A percentile compares a stretch with the other conserved stretches of the same genome.
Conservation (phyloP, 805 yeast genomes). For the Candida krabiensis region DNA sequence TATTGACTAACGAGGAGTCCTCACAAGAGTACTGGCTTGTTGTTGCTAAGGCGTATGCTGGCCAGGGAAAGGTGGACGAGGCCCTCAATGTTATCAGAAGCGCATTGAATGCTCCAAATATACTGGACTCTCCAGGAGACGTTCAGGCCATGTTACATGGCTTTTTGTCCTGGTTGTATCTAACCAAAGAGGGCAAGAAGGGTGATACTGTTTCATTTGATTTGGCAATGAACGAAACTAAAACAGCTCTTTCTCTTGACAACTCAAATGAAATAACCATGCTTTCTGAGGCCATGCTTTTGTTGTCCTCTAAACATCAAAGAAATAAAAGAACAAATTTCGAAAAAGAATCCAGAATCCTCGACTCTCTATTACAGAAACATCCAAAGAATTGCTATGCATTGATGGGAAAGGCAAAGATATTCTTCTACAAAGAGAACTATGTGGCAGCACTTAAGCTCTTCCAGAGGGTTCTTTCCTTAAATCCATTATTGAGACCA, state of each 20-base stretch:
- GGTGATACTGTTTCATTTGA: conserved; percentile 24
- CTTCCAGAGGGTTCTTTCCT: conserved; percentile 78
- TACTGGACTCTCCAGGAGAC: conserved; percentile 34
- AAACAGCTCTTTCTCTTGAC: conserved; percentile 48
- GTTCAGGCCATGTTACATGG: conserved; percentile 57
- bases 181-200: conserved; percentile 41
- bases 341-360: conserved; percentile 69
- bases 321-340: conserved; percentile 56
- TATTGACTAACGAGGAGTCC: conserved; percentile 79
- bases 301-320: conserved; percentile 65
- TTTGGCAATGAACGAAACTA: conserved; percentile 32
- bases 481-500: conserved; percentile 77
- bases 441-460: conserved; percentile 72
- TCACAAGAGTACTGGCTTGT: conserved; percentile 79
- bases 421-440: conserved; percentile 69
- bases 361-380: conserved; percentile 57
- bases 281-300: conserved; percentile 66
- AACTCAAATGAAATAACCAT: conserved; percentile 48
- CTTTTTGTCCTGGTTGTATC: conserved; percentile 72
- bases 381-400: conserved; percentile 72
- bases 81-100: conserved; percentile 62
- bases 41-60: conserved; percentile 78
- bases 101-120: conserved; percentile 47
- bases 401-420: conserved; percentile 79
- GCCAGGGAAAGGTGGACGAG: conserved; percentile 55